These are phyloP conservation scores for Solanum paucissectum DNA, from an alignment of 257 asterid genomes.

Conservation along the genomic window DNA sequence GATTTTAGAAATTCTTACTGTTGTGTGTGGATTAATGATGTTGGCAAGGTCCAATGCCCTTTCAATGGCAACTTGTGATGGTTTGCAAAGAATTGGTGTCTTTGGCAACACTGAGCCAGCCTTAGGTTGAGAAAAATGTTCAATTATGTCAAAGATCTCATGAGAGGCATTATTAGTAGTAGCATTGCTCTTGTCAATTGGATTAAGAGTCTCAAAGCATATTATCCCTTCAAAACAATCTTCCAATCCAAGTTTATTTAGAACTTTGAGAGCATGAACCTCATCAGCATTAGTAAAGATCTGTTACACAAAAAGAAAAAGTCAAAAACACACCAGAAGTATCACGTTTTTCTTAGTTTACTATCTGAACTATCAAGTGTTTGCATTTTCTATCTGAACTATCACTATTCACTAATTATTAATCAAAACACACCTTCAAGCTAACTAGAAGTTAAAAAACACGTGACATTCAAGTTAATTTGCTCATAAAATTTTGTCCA, in stretches of 20 bases:
- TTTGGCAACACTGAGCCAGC: slow-evolving; percentile 44
- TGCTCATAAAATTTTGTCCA: no score
- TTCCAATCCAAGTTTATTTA: slow-evolving; percentile 57
- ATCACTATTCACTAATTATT: background rate
- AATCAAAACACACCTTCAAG: background rate
- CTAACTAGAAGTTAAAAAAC: background rate
- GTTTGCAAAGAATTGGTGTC: slow-evolving; percentile 83
- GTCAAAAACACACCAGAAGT: no score
- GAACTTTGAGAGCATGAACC: slow-evolving; percentile 66
- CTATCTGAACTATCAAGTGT: no score
- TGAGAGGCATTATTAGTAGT: background rate
- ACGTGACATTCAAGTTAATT: no score
- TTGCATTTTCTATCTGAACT: no score
- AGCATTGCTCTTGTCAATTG: slow-evolving; percentile 37
- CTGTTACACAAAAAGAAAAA: slow-evolving; percentile 17
- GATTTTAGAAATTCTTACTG: slow-evolving; percentile 33
- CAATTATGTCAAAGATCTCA: slow-evolving; percentile 63
- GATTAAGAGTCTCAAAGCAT: slow-evolving; percentile 91
- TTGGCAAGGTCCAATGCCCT: slow-evolving; percentile 61
- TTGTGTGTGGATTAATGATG: slow-evolving; percentile 55
- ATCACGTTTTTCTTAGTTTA: background rate
- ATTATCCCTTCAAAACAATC: slow-evolving; percentile 91
- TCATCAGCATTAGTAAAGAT: slow-evolving; percentile 91
- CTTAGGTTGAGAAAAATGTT: slow-evolving; percentile 55
- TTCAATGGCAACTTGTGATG: slow-evolving; percentile 69